These are phyloP conservation scores for Colletotrichum sp. DNA, from an alignment of 2,329 filamentous ascomycete species.

Conservation along the genomic window DNA sequence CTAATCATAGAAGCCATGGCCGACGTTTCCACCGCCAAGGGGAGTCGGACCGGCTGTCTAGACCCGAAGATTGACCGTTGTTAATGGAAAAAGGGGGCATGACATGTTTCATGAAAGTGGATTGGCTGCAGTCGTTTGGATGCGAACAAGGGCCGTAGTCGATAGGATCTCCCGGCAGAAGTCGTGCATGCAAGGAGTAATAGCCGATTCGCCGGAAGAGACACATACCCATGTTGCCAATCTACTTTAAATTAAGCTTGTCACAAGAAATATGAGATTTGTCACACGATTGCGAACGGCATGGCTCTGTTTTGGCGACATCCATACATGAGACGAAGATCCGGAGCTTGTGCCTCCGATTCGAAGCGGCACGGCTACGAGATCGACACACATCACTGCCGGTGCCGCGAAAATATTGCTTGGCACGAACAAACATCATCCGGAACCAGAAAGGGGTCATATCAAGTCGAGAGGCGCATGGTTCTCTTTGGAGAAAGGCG, in stretches of 20 bases:
- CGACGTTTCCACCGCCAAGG: background rate
- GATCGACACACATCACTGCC: background rate
- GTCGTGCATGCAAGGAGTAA: background rate
- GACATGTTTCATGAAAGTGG: background rate
- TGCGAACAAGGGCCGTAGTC: background rate
- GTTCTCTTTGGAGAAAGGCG: background rate
- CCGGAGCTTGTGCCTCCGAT: background rate
- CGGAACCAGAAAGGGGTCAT: background rate
- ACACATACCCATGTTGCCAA: background rate
- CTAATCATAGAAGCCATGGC: background rate
- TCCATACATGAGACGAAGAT: background rate
- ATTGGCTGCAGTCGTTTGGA: background rate
- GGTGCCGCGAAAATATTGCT: background rate
- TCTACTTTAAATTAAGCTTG: constrained; percentile 13
- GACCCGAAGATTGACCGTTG: background rate
- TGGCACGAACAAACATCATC: background rate
- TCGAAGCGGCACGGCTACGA: background rate
- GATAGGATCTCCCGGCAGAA: background rate
- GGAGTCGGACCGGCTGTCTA: background rate
- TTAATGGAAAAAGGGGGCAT: background rate
- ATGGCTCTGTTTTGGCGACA: background rate
- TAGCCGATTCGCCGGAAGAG: background rate
- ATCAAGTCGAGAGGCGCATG: background rate
- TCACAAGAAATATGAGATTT: background rate
- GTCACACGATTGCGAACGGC: background rate